Evolutionary conservation across 2,329 filamentous ascomycete species (phyloP).

Genomic region (Talaromyces sp.): DNA sequence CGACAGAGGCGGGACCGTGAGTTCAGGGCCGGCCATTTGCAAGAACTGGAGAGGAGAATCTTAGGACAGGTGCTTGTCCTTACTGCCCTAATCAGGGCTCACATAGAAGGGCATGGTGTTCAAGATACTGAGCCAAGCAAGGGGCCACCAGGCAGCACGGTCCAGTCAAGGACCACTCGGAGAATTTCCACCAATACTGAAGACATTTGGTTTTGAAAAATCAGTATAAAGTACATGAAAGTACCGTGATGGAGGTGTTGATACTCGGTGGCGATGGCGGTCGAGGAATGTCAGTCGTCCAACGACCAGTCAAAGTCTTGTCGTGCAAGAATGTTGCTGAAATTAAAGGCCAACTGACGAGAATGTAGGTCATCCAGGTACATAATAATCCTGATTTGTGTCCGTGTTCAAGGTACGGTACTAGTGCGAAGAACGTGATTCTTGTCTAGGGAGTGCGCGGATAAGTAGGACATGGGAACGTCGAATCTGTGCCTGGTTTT

Average conservation of each 20-base stretch:
- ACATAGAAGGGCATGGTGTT: constrained; percentile 29
- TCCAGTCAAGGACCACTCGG: constrained; percentile 33
- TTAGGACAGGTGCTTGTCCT: constrained; percentile 27
- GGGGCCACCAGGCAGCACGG: constrained; percentile 31
- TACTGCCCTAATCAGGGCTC: constrained; percentile 37
- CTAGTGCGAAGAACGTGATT: constrained; percentile 12
- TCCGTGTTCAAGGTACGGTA: constrained; percentile 24
- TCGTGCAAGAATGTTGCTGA: constrained; percentile 28
- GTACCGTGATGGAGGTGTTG: constrained; percentile 23
- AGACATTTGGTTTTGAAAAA: constrained; percentile 3
- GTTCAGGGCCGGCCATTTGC: constrained; percentile 28
- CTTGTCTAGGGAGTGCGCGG: constrained; percentile 1
- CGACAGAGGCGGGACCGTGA: constrained; percentile 23
- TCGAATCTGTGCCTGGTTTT: constrained; percentile 11
- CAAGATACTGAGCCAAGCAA: constrained; percentile 31
- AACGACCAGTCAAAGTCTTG: constrained; percentile 20
- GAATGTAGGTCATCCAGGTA: constrained; percentile 29
- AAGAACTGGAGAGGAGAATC: constrained; percentile 27
- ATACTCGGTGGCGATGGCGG: constrained; percentile 27
- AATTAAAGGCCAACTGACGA: constrained; percentile 22
- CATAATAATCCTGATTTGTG: constrained; percentile 18
- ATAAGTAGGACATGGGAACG: constrained; percentile 18
- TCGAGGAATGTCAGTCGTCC: constrained; percentile 30
- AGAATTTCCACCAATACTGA: constrained; percentile 29
- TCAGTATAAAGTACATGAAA: constrained; percentile 20